Percentiles rank a stretch among this genome's conserved stretches.
These are phyloP conservation scores for Lojkania enalia DNA, from an alignment of 2,329 filamentous ascomycete species.

Conservation along the genomic window DNA sequence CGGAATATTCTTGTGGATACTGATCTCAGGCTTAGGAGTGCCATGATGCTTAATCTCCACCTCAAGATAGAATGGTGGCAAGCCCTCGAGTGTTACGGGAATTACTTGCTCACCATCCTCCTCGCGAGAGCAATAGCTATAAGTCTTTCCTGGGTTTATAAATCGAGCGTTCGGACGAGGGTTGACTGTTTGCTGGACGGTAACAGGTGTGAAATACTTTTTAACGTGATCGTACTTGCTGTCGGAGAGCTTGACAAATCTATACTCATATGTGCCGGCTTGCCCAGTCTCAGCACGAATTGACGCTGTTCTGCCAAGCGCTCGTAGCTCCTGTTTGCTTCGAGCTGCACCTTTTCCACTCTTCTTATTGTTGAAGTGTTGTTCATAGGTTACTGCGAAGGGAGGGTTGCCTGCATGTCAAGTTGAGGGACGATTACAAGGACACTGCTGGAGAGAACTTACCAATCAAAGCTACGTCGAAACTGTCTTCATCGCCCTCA, in stretches of 20 bases:
- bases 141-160: slow-evolving; percentile 83
- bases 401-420: slow-evolving; percentile 69
- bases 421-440: too few relatives aligned
- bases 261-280: slow-evolving; percentile 83
- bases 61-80: slow-evolving; percentile 86
- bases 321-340: slow-evolving; percentile 73
- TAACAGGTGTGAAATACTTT: slow-evolving; percentile 65
- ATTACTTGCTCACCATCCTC: slow-evolving; percentile 78
- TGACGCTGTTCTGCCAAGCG: slow-evolving; percentile 73
- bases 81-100: slow-evolving; percentile 79
- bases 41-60: slow-evolving; percentile 92
- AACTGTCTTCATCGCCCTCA: slow-evolving; percentile 88
- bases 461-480: slow-evolving; percentile 81
- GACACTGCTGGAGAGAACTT: slow-evolving; percentile 46
- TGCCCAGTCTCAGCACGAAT: slow-evolving; percentile 85
- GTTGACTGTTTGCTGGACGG: slow-evolving; percentile 81
- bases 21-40: slow-evolving; percentile 75
- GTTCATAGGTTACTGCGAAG: slow-evolving; percentile 79
- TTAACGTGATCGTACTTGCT: slow-evolving; percentile 79
- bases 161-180: slow-evolving; percentile 82
- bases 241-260: slow-evolving; percentile 80
- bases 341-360: slow-evolving; percentile 62
- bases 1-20: slow-evolving; percentile 78
- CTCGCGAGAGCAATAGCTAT: slow-evolving; percentile 92
- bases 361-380: slow-evolving; percentile 70